Evolutionary conservation across 306 rosid genomes (phyloP).

Genomic region (Cyamopsis tetragonoloba): DNA sequence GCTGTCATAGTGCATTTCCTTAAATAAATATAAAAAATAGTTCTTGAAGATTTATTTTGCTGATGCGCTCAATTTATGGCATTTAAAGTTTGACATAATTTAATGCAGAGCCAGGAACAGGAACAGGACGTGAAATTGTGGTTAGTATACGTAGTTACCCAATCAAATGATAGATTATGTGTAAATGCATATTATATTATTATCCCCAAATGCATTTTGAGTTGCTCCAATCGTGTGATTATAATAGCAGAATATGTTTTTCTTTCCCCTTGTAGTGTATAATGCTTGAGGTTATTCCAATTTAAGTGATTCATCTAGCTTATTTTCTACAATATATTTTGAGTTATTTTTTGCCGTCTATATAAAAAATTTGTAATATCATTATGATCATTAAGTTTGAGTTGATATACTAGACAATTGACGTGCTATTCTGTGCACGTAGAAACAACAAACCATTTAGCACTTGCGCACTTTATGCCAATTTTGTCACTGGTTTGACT

Average conservation of each 20-base stretch:
- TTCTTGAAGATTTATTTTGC: slow-evolving; percentile 15
- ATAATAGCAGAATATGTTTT: not conserved
- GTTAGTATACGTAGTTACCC: slow-evolving; percentile 39
- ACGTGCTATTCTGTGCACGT: not conserved
- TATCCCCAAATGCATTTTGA: not conserved
- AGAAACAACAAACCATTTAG: not conserved
- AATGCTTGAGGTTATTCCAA: slow-evolving; percentile 13
- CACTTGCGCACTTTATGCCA: not conserved
- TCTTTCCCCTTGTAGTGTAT: not conserved
- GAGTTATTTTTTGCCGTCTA: not conserved
- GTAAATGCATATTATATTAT: not conserved
- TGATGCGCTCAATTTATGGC: not conserved
- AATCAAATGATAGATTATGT: not conserved
- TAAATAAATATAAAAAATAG: slow-evolving; percentile 9
- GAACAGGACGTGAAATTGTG: slow-evolving; percentile 78
- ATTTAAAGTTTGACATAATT: slow-evolving; percentile 25
- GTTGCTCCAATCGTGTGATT: not conserved
- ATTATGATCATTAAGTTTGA: not conserved
- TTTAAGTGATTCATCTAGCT: not conserved
- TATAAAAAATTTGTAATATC: not conserved
- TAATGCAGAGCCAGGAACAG: slow-evolving; percentile 79
- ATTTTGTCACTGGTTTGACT: not conserved
- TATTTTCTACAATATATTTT: not conserved
- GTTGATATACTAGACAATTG: not conserved
- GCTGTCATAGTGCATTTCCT: slow-evolving; percentile 18